Base-by-base conservation (phyloP, 208 protist species). In the Acanthamoeba lugdunensis region DNA sequence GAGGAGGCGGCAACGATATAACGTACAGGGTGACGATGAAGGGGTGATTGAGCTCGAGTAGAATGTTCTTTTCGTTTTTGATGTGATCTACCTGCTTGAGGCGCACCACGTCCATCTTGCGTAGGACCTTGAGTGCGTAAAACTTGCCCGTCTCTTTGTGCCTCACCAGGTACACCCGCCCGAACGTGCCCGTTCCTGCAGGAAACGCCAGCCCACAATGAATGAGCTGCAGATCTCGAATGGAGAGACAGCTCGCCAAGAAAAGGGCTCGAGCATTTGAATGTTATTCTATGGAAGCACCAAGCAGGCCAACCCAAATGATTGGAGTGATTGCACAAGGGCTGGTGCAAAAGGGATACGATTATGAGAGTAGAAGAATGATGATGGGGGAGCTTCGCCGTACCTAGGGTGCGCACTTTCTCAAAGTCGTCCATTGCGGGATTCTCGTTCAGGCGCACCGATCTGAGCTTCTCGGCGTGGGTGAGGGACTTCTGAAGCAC, bases 51-150 rank as follows among this genome's bases (percentile, higher is more conserved):
- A 97, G 85, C 2, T 94, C 52, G 7, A 88, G 52, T 25, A 98
- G 90, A 73, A 98, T 95, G 25, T 92, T 87, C 88, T 98, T 98
- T 95, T 99, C 98, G 23, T 96, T 97, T 69, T 98, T 93, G 67
- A 99, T 97, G 91, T 98, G 97, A 73, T 98, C 97, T 14, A 97
- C 96, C 94, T 98, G 97, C 93, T 97, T 97, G 25, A 97, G 45
- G 61, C 95, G 88, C 50, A 97, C 94, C 5, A 98, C 89, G 58
- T 97, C 93, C 8, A 58, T 56, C 92, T 98, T 98, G 33, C 95
- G 95, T 21, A 97, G 90, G 33, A 97, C 84, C 79, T 98, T 98
- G 65, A 98, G 96, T 0, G 96, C 96, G 91, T 95, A 98, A 41
- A 95, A 97, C 4, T 90, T 79, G n/a, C 91, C 54, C 23, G 93